These are phyloP conservation scores for Waltergamsia citrina DNA, from an alignment of 2,329 filamentous ascomycete genomes.

Conservation along the genomic window DNA sequence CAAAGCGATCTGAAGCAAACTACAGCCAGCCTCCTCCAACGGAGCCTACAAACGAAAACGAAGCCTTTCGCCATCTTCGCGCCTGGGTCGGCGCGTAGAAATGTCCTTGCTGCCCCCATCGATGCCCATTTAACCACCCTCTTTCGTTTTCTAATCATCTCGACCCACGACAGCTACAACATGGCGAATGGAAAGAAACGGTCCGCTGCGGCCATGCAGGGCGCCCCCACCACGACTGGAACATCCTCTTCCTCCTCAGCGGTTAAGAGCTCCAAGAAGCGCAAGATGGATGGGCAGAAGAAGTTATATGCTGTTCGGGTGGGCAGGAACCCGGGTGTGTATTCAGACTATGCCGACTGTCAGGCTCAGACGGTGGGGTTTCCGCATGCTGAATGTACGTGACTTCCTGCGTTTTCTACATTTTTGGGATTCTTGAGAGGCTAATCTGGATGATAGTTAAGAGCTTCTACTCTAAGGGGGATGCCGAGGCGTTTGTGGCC, in stretches of 20 bases:
- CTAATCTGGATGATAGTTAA: conserved; percentile 70
- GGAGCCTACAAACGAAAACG: background rate
- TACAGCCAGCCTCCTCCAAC: background rate
- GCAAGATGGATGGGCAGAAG: conserved; percentile 34
- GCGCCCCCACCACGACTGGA: conserved; percentile 7
- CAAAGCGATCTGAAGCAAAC: background rate
- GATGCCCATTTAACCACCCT: background rate
- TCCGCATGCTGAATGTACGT: conserved; percentile 59
- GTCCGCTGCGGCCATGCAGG: conserved; percentile 8
- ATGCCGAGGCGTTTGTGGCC: conserved; percentile 70
- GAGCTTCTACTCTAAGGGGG: conserved; percentile 62
- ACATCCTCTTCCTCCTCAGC: background rate
- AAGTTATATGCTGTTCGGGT: conserved; percentile 57
- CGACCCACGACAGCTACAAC: background rate
- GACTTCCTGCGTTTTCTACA: background rate
- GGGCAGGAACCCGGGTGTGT: conserved; percentile 51
- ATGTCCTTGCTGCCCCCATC: conserved; percentile 1
- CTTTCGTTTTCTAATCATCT: conserved; percentile 1
- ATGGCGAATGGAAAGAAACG: conserved; percentile 20
- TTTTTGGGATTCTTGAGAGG: background rate
- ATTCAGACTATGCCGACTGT: conserved; percentile 51
- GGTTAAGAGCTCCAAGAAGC: conserved; percentile 31
- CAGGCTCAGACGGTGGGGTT: conserved; percentile 51
- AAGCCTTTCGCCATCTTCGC: background rate
- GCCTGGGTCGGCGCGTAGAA: conserved; percentile 2